Conservation (phyloP, 2,329 filamentous ascomycete species). For the Ophiostoma novo-ulmi region DNA sequence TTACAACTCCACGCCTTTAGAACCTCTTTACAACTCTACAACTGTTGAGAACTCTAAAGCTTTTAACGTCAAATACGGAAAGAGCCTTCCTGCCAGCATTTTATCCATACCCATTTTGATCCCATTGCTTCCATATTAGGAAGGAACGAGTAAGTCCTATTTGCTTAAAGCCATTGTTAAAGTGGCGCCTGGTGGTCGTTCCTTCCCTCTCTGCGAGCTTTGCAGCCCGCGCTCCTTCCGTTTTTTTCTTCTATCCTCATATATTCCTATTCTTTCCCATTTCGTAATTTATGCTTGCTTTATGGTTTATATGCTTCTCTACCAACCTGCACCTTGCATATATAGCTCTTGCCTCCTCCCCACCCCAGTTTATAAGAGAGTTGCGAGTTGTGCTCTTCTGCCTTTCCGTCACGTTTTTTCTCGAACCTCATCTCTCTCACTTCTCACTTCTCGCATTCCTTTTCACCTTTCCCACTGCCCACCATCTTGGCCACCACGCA, state of each 20-base stretch:
- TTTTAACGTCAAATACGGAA: not conserved
- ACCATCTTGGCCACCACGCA: not conserved
- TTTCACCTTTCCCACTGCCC: not conserved
- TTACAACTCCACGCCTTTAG: not conserved
- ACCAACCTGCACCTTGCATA: not conserved
- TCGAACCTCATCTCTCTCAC: not conserved
- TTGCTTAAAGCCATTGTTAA: not conserved
- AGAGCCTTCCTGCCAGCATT: not conserved
- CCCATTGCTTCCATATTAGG: not conserved
- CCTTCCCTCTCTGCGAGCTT: constrained; percentile 3
- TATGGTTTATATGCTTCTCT: not conserved
- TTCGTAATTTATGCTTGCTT: not conserved
- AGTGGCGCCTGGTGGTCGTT: not conserved
- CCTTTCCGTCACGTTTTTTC: not conserved
- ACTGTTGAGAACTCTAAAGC: no score
- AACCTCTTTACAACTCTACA: no score
- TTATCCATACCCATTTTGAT: not conserved
- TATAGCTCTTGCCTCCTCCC: not conserved
- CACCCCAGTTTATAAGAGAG: not conserved
- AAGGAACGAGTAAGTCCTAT: constrained; percentile 12
- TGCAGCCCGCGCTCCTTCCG: not conserved
- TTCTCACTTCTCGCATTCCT: not conserved
- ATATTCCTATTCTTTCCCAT: not conserved
- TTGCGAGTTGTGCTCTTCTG: not conserved
- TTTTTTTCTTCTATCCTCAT: not conserved